Evolutionary conservation across 2,329 filamentous ascomycete species (phyloP).

Genomic region (Coniochaeta sp.): DNA sequence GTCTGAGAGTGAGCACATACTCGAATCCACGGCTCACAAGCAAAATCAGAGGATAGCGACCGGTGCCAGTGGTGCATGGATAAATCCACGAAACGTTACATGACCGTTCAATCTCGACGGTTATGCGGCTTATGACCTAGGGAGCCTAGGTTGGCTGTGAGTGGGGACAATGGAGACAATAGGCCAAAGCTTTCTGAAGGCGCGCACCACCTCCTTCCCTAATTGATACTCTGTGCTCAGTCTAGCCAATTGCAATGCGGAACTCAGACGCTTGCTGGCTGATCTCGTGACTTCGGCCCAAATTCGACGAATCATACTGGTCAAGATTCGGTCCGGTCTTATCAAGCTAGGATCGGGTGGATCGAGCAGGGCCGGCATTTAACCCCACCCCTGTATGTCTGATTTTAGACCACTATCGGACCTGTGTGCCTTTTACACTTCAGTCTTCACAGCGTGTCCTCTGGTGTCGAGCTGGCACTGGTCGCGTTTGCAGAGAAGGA

Average conservation of each 20-base stretch:
- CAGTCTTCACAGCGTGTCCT: neutral
- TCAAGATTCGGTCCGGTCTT: constrained; percentile 1
- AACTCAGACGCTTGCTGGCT: neutral
- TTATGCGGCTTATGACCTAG: constrained; percentile 2
- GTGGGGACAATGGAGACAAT: neutral
- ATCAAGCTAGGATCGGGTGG: constrained; percentile 1
- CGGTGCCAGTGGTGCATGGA: neutral
- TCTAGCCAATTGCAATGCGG: neutral
- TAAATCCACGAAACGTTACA: constrained; percentile 3
- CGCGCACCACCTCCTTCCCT: neutral
- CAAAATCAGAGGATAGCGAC: neutral
- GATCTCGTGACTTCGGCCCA: constrained; percentile 1
- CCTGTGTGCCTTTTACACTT: neutral
- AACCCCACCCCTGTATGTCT: neutral
- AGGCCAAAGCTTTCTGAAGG: neutral
- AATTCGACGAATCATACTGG: neutral
- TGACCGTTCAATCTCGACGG: constrained; percentile 1
- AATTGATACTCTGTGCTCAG: neutral
- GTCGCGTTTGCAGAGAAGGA: neutral
- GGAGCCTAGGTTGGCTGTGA: neutral
- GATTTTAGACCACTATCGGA: neutral
- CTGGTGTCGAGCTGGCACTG: neutral
- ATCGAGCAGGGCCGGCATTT: neutral
- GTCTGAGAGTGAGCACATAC: neutral
- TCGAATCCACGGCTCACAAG: no score